Base-by-base conservation (phyloP, 2,329 filamentous ascomycete species). In the Clonostachys chloroleuca region DNA sequence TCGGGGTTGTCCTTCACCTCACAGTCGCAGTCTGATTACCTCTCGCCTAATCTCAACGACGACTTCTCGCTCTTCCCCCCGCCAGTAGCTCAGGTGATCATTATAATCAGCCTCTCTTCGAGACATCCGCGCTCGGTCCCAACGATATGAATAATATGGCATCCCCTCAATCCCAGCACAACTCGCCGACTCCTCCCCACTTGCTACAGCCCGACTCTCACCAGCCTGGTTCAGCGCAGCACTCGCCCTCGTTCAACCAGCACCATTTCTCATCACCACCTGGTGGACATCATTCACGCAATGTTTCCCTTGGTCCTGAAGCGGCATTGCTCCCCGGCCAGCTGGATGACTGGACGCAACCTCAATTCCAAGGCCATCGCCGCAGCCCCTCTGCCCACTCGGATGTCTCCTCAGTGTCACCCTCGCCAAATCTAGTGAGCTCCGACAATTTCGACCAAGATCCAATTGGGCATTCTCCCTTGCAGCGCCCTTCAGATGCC, bases 331-430 rank as follows among this genome's bases (percentile, higher is more conserved):
- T 80, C 30, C 72, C 70, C 4, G 69, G 66, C n/a, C 78, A 80
- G 53, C 55, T 74, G 43, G 57, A 56, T 46, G 78, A 82, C 49
- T 83, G 78, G 78, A 73, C 56, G 40, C 73, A 74, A 47, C 66
- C 72, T 13, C 77, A 81, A 50, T 96, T 95, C 60, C 86, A 89
- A 54, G 76, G 81, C n/a, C 92, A 96, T 62, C 81, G 91, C 56
- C 83, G 92, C 59, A 84, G 82, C 36, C 88, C 89, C 1, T 96
- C 92, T n/a, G 92, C 96, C 56, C 90, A 86, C 59, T 96, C 91
- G 4, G 92, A 96, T 55, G 85, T 96, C 6, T 96, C 86, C 6
- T 95, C 90, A 16, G 88, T 85, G 14, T 84, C 88, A 18, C 87
- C 85, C 20, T 96, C 92, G 16, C 92, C 92, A 5, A 90, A 89